Evolutionary conservation across 371 early-diverging fungal species (phyloP), one percentile per base, ranked within the genome.

Genomic region (Lichtheimia hyalospora): DNA sequence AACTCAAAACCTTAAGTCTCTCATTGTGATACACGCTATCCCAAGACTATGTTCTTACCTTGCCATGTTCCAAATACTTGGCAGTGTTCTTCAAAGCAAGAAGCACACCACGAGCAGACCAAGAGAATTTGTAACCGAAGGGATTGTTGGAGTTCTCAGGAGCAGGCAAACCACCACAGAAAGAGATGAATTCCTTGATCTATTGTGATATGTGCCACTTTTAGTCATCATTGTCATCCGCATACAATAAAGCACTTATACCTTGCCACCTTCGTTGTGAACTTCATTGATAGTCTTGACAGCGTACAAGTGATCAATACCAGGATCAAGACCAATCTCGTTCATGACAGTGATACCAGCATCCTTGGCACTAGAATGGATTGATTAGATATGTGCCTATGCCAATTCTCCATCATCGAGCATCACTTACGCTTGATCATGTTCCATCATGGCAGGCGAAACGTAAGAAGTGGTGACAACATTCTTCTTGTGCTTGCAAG

Each of bases 151-250:
- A 92, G 57, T 86, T 90, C 74, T 99, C 99, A 15, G 99, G 99
- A 25, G 98, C 99, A 14, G 99, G 99, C 57, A 99, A 85, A 49
- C 99, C 99, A 64, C 99, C 98, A 78, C 99, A 98, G 92, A 93
- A 98, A 7, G 96, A 95, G 55, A 92, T 83, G 78, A 98, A 99
- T 8, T 92, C 91, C 44, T 78, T 66, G 51, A 89, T 63, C 89
- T 88, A 70, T 49, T 27, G 15, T 58, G 18, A 63, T 43, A 34
- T 14, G 42, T 52, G 20, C 3, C 25, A 24, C 15, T 27, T 15
- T 21, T 24, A 15, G 14, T 14, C 16, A 27, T 20, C 13, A 20
- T 56, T 24, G 15, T 57, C 16, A 24, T 15, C n/a, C 42, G 3
- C 24, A 42, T 28, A 49, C 24, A 39, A 12, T 14, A 6, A 18